A percentile compares a stretch with the other conserved stretches of the same genome.
These are phyloP conservation scores for Saccharomycopsis synnaedendra DNA, from an alignment of 805 yeast species.

Conservation along the genomic window DNA sequence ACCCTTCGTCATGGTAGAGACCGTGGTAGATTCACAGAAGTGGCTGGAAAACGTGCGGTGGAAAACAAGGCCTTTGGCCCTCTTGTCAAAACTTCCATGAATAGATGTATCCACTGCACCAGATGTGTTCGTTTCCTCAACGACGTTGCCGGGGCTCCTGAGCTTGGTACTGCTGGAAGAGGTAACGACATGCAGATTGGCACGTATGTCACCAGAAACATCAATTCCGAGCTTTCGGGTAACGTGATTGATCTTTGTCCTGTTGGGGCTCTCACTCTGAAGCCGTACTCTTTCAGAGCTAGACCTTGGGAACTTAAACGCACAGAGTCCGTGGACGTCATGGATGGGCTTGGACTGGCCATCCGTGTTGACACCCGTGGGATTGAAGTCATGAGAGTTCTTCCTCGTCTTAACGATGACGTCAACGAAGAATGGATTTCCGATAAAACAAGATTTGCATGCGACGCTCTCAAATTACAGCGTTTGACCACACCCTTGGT, in stretches of 20 bases:
- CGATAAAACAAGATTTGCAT: conserved; percentile 77
- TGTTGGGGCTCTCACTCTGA: conserved; percentile 82
- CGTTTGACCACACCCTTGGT: conserved; percentile 74
- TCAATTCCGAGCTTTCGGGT: conserved; percentile 78
- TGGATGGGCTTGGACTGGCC: conserved; percentile 75
- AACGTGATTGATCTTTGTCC: conserved; percentile 84
- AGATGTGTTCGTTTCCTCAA: conserved; percentile 84
- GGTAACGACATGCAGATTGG: conserved; percentile 91
- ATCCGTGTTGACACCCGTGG: conserved; percentile 83
- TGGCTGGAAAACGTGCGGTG: conserved; percentile 78
- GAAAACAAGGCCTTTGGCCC: conserved; percentile 90
- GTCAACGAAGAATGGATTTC: conserved; percentile 88
- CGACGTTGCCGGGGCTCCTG: conserved; percentile 89
- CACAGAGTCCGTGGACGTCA: conserved; percentile 76
- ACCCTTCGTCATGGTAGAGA: conserved; percentile 73
- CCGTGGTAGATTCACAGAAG: conserved; percentile 75
- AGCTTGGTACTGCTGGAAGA: conserved; percentile 80
- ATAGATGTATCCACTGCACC: conserved; percentile 87
- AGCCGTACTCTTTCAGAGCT: conserved; percentile 87
- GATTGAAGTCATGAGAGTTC: conserved; percentile 74
- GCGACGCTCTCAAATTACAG: conserved; percentile 79
- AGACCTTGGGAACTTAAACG: conserved; percentile 90
- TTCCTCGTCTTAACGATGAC: conserved; percentile 79
- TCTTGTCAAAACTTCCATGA: conserved; percentile 80
- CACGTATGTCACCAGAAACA: conserved; percentile 74